Evolutionary conservation across 208 protist species (phyloP).

Genomic region (Naegleria fowleri): DNA sequence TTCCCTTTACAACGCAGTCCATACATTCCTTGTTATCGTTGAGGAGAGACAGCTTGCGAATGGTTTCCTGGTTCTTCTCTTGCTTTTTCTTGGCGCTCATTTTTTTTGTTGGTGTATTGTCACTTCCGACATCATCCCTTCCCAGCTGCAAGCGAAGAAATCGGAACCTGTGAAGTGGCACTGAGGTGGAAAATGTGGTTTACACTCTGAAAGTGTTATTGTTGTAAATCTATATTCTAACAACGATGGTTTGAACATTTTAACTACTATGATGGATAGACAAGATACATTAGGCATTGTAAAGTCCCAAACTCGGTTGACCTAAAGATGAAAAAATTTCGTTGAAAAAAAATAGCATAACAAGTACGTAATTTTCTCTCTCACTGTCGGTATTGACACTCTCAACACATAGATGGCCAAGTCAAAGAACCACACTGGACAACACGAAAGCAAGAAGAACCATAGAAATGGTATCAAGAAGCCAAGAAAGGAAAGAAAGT

Average conservation of each 20-base stretch:
- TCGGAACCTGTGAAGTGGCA: not conserved
- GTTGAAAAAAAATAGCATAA: not conserved
- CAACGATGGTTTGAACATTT: no score
- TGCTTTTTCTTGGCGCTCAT: slow-evolving; percentile 3
- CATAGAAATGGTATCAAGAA: slow-evolving; percentile 59
- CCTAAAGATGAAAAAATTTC: not conserved
- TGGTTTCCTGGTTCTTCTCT: slow-evolving; percentile 3
- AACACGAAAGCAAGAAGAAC: slow-evolving; percentile 51
- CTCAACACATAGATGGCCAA: slow-evolving; percentile 43
- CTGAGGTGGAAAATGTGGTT: not conserved
- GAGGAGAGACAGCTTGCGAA: not conserved
- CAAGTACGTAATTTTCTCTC: not conserved
- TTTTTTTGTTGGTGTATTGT: not conserved
- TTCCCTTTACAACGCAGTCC: slow-evolving; percentile 8
- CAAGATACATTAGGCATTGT: not conserved
- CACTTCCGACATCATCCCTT: not conserved
- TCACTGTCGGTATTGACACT: not conserved
- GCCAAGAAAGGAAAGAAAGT: slow-evolving; percentile 32
- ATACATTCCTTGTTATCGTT: slow-evolving; percentile 9
- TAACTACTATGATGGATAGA: no score
- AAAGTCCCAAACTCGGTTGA: not conserved
- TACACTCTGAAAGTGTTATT: no score
- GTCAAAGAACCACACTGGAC: slow-evolving; percentile 54
- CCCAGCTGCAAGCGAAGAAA: not conserved
- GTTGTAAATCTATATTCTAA: no score